Evolutionary conservation across 2,329 filamentous ascomycete species (phyloP).

Genomic region (Aspergillus pseudoviridinutans): DNA sequence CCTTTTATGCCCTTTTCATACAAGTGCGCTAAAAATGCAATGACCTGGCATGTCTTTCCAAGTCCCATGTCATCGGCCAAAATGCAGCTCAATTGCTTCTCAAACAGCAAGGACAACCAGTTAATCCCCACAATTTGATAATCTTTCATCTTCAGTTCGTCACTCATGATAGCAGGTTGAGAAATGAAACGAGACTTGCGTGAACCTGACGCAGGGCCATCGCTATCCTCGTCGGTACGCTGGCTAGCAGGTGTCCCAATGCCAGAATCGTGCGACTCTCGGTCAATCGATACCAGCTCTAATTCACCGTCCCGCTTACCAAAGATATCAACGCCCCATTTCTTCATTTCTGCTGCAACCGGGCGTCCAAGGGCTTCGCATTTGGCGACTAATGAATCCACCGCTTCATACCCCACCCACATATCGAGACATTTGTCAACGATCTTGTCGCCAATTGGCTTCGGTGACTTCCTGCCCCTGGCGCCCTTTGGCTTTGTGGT

Average conservation of each 20-base stretch:
- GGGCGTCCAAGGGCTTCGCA: constrained; percentile 71
- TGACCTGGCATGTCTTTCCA: constrained; percentile 96
- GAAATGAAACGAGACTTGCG: constrained; percentile 47
- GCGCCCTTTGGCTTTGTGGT: constrained; percentile 45
- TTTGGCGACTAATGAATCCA: constrained; percentile 73
- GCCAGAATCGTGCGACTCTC: constrained; percentile 58
- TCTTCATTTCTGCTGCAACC: constrained; percentile 60
- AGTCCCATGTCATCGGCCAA: constrained; percentile 94
- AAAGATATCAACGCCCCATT: constrained; percentile 65
- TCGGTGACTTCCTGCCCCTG: constrained; percentile 49
- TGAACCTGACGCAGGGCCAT: constrained; percentile 34
- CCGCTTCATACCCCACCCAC: constrained; percentile 73
- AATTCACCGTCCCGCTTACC: constrained; percentile 60
- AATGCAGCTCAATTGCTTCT: constrained; percentile 77
- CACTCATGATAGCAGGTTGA: constrained; percentile 75
- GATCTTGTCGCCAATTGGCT: constrained; percentile 62
- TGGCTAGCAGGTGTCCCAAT: constrained; percentile 59
- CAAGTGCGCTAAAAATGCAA: constrained; percentile 82
- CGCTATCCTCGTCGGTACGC: constrained; percentile 45
- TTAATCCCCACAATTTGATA: constrained; percentile 94
- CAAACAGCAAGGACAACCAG: constrained; percentile 83
- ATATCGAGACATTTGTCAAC: constrained; percentile 68
- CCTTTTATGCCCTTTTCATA: constrained; percentile 65
- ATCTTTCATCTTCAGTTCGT: constrained; percentile 75
- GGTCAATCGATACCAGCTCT: constrained; percentile 53